Conservation (phyloP, 169 alveolate species). For the Plasmodium relictum region DNA sequence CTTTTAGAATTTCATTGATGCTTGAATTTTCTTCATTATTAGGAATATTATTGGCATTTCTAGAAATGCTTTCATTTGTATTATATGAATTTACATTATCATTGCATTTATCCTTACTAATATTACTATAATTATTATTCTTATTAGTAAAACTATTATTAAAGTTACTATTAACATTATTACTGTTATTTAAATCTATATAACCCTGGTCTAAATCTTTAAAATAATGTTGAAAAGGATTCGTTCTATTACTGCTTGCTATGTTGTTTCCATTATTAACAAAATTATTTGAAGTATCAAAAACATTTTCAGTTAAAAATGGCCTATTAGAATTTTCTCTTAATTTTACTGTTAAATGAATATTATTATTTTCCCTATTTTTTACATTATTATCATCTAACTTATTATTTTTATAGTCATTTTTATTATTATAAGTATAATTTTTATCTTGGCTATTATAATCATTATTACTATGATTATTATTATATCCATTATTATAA, state of each 20-base stretch:
- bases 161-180: too few relatives aligned
- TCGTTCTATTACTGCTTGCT: background rate
- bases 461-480: background rate
- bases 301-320: conserved; percentile 3
- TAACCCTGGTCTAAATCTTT: background rate
- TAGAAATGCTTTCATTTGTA: background rate
- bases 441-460: background rate
- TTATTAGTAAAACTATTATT: background rate
- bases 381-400: background rate
- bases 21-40: background rate
- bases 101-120: background rate
- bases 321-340: background rate
- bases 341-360: background rate
- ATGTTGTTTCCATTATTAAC: background rate
- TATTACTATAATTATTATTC: background rate
- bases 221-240: background rate
- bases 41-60: background rate
- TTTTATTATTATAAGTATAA: background rate
- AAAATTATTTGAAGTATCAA: background rate
- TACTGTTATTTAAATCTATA: background rate
- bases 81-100: background rate
- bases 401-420: background rate
- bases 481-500: conserved; percentile 1
- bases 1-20: background rate
- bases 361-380: background rate